Conservation (phyloP, 2,329 filamentous ascomycete genomes). For the Xylaria sp. region DNA sequence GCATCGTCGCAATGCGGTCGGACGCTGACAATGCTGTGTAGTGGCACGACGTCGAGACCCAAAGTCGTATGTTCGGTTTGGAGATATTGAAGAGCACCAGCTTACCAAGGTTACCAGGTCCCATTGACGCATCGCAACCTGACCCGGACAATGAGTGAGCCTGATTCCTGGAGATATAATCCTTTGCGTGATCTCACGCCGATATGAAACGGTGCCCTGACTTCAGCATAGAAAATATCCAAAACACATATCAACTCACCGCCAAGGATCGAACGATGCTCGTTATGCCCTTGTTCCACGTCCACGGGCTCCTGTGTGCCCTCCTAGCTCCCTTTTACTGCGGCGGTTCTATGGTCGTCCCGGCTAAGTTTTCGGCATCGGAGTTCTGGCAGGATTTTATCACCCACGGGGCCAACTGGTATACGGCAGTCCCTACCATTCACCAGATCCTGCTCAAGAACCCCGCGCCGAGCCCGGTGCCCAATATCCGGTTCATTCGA, state of each 20-base stretch:
- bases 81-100: slow-evolving; percentile 1
- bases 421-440: slow-evolving; percentile 91
- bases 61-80: slow-evolving; percentile 68
- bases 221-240: slow-evolving; percentile 67
- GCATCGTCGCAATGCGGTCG: neutral
- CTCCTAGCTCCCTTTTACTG: slow-evolving; percentile 78
- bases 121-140: slow-evolving; percentile 83
- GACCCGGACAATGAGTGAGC: slow-evolving; percentile 76
- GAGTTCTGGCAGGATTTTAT: slow-evolving; percentile 84
- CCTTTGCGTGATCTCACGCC: neutral
- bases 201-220: slow-evolving; percentile 11
- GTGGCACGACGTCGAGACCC: slow-evolving; percentile 81
- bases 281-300: slow-evolving; percentile 91
- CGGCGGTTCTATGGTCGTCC: slow-evolving; percentile 80
- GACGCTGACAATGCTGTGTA: slow-evolving; percentile 38
- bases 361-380: slow-evolving; percentile 77
- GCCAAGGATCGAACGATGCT: slow-evolving; percentile 78
- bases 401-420: slow-evolving; percentile 81
- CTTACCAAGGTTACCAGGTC: slow-evolving; percentile 52
- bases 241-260: slow-evolving; percentile 75
- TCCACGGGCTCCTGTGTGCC: slow-evolving; percentile 84
- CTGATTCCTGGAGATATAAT: neutral
- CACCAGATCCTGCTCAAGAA: slow-evolving; percentile 85
- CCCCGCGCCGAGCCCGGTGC: slow-evolving; percentile 69
- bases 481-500: slow-evolving; percentile 82